phyloP scores from a whole-genome alignment of 1,139 yeast species.

The Geotrichum restrictum region DNA sequence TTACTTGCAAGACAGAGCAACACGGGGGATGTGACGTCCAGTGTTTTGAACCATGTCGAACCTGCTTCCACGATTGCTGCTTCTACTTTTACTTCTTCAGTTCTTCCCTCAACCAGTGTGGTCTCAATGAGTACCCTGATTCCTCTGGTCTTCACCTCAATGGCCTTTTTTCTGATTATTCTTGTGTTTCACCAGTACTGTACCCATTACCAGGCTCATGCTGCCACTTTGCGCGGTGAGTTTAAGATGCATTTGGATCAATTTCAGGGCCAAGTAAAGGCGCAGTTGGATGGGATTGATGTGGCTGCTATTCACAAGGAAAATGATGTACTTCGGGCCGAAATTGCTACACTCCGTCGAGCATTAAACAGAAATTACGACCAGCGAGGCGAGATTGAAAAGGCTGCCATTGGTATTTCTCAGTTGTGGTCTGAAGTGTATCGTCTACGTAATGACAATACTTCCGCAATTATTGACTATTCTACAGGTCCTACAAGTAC shows the following conservation, averaged over 20 bases:
- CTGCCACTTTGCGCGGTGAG: constrained; percentile 1
- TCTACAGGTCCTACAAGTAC: constrained; percentile 7
- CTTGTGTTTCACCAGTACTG: not conserved
- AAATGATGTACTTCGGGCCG: constrained; percentile 3
- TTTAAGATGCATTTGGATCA: constrained; percentile 1
- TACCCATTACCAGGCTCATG: not conserved
- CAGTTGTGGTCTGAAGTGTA: constrained; percentile 17
- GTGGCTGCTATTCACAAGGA: constrained; percentile 24
- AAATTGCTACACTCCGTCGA: constrained; percentile 1
- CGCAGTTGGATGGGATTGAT: constrained; percentile 23
- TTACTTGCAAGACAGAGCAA: not conserved
- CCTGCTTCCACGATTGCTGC: not conserved
- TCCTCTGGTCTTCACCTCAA: constrained; percentile 1
- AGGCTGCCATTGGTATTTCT: constrained; percentile 13
- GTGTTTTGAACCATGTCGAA: not conserved
- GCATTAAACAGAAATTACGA: constrained; percentile 1
- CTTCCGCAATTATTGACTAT: constrained; percentile 15
- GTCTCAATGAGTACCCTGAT: not conserved
- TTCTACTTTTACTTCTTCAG: not conserved
- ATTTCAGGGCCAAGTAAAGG: constrained; percentile 46
- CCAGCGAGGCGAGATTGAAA: constrained; percentile 16
- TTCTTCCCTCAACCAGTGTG: not conserved
- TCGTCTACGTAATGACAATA: constrained; percentile 8
- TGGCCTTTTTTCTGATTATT: not conserved
- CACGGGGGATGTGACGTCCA: not conserved